Evolutionary conservation across 2,329 filamentous ascomycete genomes (phyloP).

Genomic region (Sphaceloma murrayae): DNA sequence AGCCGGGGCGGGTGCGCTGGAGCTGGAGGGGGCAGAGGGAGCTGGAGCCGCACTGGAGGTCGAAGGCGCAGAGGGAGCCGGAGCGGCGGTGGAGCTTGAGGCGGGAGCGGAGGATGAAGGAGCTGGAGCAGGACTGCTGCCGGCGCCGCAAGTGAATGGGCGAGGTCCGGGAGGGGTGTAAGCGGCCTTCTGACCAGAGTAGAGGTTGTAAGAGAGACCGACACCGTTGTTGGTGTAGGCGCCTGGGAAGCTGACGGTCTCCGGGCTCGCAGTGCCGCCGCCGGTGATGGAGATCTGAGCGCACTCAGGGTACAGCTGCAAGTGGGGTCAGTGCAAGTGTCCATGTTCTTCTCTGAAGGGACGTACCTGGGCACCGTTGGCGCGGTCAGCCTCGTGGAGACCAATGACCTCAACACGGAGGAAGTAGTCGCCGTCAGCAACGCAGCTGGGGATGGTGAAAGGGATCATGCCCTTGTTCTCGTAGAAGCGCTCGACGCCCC

Average conservation of each 20-base stretch:
- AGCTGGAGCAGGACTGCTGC: constrained; percentile 16
- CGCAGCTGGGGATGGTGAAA: constrained; percentile 40
- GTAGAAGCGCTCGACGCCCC: constrained; percentile 38
- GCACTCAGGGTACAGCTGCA: constrained; percentile 31
- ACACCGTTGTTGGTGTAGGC: constrained; percentile 19
- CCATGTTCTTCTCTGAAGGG: too few relatives aligned
- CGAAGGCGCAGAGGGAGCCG: constrained; percentile 29
- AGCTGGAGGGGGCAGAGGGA: background rate
- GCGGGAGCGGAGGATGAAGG: constrained; percentile 21
- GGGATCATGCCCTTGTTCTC: constrained; percentile 21
- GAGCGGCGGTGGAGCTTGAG: constrained; percentile 31
- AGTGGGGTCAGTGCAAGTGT: too few relatives aligned
- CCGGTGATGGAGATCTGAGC: constrained; percentile 22
- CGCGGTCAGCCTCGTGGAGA: constrained; percentile 42
- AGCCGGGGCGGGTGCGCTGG: background rate
- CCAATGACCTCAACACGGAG: constrained; percentile 47
- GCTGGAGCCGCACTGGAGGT: constrained; percentile 18
- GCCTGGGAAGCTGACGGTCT: constrained; percentile 19
- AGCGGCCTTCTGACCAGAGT: constrained; percentile 18
- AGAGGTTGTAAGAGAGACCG: constrained; percentile 21
- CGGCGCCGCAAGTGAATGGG: constrained; percentile 11
- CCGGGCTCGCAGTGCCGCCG: constrained; percentile 14
- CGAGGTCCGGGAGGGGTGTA: constrained; percentile 19
- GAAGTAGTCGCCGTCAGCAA: constrained; percentile 47
- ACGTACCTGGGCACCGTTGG: constrained; percentile 35